These are phyloP conservation scores for Malassezia sp. DNA, from an alignment of 1,284 basidiomycete species.

Conservation along the genomic window DNA sequence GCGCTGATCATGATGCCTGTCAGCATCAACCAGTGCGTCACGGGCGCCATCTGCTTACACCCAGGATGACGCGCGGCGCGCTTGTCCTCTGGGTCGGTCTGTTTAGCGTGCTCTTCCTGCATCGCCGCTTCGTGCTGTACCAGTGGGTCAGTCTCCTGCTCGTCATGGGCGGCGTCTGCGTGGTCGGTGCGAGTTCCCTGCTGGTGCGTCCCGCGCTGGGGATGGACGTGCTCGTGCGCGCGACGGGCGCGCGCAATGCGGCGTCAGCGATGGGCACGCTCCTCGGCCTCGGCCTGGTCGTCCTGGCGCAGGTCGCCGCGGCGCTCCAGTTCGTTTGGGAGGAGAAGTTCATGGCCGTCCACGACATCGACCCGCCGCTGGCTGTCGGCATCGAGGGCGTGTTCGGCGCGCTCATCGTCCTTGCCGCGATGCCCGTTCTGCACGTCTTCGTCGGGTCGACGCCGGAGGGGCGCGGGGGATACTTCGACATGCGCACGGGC, in stretches of 20 bases:
- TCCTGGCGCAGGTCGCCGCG: conserved; percentile 93
- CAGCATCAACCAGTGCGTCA: conserved; percentile 88
- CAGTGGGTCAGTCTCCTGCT: conserved; percentile 77
- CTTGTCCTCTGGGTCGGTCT: conserved; percentile 92
- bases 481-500: conserved; percentile 82
- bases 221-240: not conserved
- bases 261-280: conserved; percentile 28
- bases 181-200: conserved; percentile 76
- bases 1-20: conserved; percentile 90
- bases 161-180: conserved; percentile 76
- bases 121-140: conserved; percentile 44
- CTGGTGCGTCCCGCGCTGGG: conserved; percentile 13
- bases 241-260: not conserved
- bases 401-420: conserved; percentile 70
- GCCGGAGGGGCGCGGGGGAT: conserved; percentile 56
- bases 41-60: too few relatives aligned
- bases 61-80: conserved; percentile 90
- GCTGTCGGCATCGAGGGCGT: conserved; percentile 90
- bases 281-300: conserved; percentile 68
- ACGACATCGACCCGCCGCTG: conserved; percentile 75
- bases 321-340: conserved; percentile 89
- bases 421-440: conserved; percentile 64
- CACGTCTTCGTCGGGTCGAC: conserved; percentile 51
- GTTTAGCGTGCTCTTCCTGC: conserved; percentile 82
- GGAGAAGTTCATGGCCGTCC: conserved; percentile 65